A percentile compares a stretch with the other conserved stretches of the same genome.
phyloP scores from a whole-genome alignment of 2,329 filamentous ascomycete genomes.

The Chaetomiaceae sp. region DNA sequence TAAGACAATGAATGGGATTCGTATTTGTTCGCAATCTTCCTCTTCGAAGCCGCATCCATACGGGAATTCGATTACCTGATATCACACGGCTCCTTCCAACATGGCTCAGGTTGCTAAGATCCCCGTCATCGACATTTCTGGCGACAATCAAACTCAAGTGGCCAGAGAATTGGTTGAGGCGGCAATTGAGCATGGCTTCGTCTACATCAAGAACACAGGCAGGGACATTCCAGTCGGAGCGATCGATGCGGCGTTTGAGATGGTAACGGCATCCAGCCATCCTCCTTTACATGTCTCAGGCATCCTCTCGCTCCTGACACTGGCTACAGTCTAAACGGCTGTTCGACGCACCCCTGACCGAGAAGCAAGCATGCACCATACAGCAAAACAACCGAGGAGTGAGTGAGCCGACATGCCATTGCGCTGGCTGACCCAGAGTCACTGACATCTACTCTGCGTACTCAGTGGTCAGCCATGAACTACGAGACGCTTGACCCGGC shows the following conservation, averaged over 20 bases:
- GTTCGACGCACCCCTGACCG: slow-evolving; percentile 62
- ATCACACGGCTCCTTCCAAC: too few species aligned
- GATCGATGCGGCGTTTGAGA: slow-evolving; percentile 64
- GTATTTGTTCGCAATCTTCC: too few species aligned
- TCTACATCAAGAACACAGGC: slow-evolving; percentile 76
- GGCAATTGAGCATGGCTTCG: slow-evolving; percentile 76
- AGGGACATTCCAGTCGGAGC: slow-evolving; percentile 59
- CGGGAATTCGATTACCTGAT: too few species aligned
- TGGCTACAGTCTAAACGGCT: slow-evolving; percentile 58
- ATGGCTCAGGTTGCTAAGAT: slow-evolving; percentile 46
- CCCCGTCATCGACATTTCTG: slow-evolving; percentile 76
- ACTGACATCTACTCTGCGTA: neutral
- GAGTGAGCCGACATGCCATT: neutral
- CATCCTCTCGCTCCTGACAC: neutral
- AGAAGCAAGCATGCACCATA: slow-evolving; percentile 72
- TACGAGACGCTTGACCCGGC: slow-evolving; percentile 81
- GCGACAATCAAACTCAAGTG: slow-evolving; percentile 46
- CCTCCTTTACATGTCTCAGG: neutral
- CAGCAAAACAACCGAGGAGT: slow-evolving; percentile 70
- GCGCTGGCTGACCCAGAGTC: neutral
- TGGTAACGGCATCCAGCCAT: slow-evolving; percentile 46
- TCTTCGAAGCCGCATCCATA: too few species aligned
- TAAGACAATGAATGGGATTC: too few species aligned
- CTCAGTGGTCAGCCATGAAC: slow-evolving; percentile 73
- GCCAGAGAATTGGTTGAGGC: slow-evolving; percentile 71